Evolutionary conservation across 768 basidiomycete species (phyloP).

Genomic region (Punctularia strigosozonata): DNA sequence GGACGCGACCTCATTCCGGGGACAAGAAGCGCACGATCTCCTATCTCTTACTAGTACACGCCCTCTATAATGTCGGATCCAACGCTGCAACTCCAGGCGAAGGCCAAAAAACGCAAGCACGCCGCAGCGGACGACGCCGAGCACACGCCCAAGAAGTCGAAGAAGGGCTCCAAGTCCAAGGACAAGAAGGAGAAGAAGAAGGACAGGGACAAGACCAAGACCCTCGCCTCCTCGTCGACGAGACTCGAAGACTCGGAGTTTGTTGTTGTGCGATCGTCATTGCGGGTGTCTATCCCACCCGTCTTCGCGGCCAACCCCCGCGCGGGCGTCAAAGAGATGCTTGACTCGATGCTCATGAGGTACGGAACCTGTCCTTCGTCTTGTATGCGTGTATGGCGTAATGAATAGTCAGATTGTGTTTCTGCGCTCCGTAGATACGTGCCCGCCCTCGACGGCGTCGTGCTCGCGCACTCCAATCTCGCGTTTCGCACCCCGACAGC

Average conservation of each 20-base stretch:
- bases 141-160: slow-evolving; percentile 18
- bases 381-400: not conserved
- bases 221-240: slow-evolving; percentile 4
- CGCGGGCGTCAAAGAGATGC: slow-evolving; percentile 73
- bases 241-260: slow-evolving; percentile 33
- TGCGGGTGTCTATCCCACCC: slow-evolving; percentile 70
- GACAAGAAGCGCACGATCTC: too few relatives aligned
- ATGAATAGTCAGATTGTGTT: slow-evolving; percentile 5
- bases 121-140: slow-evolving; percentile 12
- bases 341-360: slow-evolving; percentile 96
- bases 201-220: slow-evolving; percentile 14
- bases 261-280: slow-evolving; percentile 45
- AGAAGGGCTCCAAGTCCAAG: slow-evolving; percentile 21
- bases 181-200: slow-evolving; percentile 14
- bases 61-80: not conserved
- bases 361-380: slow-evolving; percentile 21
- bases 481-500: slow-evolving; percentile 54
- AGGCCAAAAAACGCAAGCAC: slow-evolving; percentile 41
- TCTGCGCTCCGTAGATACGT: slow-evolving; percentile 55
- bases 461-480: slow-evolving; percentile 77
- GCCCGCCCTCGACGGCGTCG: slow-evolving; percentile 75
- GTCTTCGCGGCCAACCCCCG: slow-evolving; percentile 65
- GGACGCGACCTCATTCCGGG: too few relatives aligned
- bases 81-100: slow-evolving; percentile 9
- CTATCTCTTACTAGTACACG: too few relatives aligned